A percentile compares a stretch with the other conserved stretches of the same genome.
phyloP scores from a whole-genome alignment of 73 alveolate genomes.

The Paramecium caudatum region DNA sequence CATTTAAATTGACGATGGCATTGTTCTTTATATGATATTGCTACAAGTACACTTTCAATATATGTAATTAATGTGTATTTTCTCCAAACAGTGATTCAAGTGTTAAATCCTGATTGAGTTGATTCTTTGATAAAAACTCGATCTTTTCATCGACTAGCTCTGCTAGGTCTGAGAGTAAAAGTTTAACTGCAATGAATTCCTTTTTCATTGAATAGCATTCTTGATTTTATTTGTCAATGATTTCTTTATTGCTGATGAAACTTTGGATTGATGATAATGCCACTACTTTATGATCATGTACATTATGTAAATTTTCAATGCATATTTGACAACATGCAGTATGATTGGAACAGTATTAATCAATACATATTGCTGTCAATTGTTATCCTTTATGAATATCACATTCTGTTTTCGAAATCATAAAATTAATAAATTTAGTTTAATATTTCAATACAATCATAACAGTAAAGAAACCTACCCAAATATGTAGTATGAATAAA shows the following conservation, averaged over 20 bases:
- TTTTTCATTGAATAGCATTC: not conserved
- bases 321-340: conserved; percentile 7
- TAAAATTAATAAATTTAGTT: no score
- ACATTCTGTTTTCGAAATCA: conserved; percentile 34
- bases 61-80: not conserved
- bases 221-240: not conserved
- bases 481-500: no score
- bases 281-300: conserved; percentile 18
- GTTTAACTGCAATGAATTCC: not conserved
- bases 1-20: not conserved
- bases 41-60: not conserved
- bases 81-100: not conserved
- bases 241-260: not conserved
- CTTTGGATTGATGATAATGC: not conserved
- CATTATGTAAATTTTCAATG: conserved; percentile 4
- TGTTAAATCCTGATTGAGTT: not conserved
- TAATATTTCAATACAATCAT: no score
- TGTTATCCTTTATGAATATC: conserved; percentile 9
- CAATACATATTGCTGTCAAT: conserved; percentile 14
- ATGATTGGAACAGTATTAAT: not conserved
- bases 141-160: not conserved
- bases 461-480: no score
- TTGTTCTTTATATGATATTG: conserved; percentile 1
- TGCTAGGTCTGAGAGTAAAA: not conserved
- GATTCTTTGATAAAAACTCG: not conserved